phyloP scores from a whole-genome alignment of 768 basidiomycete species.

The Fibroporia radiculosa region DNA sequence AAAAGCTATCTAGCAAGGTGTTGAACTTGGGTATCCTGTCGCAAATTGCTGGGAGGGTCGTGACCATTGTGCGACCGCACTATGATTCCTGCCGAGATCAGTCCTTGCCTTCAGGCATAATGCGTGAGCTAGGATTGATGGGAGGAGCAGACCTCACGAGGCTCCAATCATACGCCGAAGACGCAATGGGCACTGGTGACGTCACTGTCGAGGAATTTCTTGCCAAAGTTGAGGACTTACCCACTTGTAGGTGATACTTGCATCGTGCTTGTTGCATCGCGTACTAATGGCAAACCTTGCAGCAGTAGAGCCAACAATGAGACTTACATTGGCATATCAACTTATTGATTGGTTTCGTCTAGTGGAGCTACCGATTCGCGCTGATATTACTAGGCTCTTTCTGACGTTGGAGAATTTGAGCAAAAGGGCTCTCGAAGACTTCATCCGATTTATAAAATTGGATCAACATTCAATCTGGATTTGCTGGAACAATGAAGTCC shows the following conservation, averaged over 20 bases:
- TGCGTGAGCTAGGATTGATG: conserved; percentile 38
- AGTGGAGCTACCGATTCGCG: conserved; percentile 25
- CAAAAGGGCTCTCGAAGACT: conserved; percentile 30
- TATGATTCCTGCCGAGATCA: conserved; percentile 28
- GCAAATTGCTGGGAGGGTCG: conserved; percentile 28
- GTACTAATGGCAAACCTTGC: not conserved
- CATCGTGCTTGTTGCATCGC: too few species aligned
- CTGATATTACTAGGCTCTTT: conserved; percentile 35
- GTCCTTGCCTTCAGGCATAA: conserved; percentile 31
- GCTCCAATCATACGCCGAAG: too few species aligned
- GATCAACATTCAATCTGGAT: conserved; percentile 35
- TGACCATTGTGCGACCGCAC: conserved; percentile 23
- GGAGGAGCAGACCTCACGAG: too few species aligned
- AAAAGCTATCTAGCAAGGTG: conserved; percentile 50
- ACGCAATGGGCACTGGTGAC: too few species aligned
- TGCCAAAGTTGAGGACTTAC: conserved; percentile 31
- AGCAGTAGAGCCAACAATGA: conserved; percentile 31
- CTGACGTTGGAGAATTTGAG: conserved; percentile 33
- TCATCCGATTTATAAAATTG: conserved; percentile 41
- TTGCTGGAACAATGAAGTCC: conserved; percentile 18
- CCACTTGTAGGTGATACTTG: conserved; percentile 35
- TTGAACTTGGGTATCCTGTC: conserved; percentile 33
- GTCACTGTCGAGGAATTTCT: conserved; percentile 38
- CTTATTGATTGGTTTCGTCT: conserved; percentile 62
- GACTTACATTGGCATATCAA: conserved; percentile 39